Conservation (phyloP, 2,329 filamentous ascomycete genomes). For the Massarina eburnea region DNA sequence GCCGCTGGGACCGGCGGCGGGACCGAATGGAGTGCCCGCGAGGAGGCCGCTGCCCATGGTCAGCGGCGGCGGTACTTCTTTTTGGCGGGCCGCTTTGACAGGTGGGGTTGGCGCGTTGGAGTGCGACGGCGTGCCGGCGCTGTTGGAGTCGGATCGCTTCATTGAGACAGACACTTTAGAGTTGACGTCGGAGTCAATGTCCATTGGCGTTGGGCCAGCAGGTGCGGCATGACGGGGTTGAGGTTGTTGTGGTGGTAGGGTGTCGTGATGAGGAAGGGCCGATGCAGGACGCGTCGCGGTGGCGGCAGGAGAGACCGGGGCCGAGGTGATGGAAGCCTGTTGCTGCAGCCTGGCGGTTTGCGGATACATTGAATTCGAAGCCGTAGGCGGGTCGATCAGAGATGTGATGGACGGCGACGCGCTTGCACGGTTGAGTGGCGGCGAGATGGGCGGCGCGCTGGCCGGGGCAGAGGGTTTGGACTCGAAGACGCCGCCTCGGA, state of each 20-base stretch:
- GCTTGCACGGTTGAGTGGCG: constrained; percentile 69
- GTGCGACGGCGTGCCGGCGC: constrained; percentile 45
- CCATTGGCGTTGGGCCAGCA: constrained; percentile 36
- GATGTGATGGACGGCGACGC: constrained; percentile 90
- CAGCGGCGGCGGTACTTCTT: constrained; percentile 59
- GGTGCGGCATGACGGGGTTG: constrained; percentile 17
- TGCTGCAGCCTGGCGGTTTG: constrained; percentile 37
- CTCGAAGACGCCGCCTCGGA: constrained; percentile 63
- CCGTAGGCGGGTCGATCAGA: constrained; percentile 71
- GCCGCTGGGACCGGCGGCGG: constrained; percentile 50
- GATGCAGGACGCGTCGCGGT: constrained; percentile 28
- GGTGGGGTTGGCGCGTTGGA: constrained; percentile 55
- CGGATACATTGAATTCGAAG: constrained; percentile 40
- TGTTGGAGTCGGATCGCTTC: constrained; percentile 37
- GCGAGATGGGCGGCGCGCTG: constrained; percentile 51
- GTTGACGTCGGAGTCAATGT: constrained; percentile 38
- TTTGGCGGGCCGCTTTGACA: constrained; percentile 57
- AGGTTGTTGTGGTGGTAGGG: constrained; percentile 12
- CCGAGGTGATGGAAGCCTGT: constrained; percentile 42
- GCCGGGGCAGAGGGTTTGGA: constrained; percentile 46
- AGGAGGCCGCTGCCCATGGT: constrained; percentile 66
- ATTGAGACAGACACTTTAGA: constrained; percentile 28
- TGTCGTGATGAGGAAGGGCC: constrained; percentile 33
- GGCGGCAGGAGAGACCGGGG: constrained; percentile 43
- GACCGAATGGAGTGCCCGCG: constrained; percentile 62